These are phyloP conservation scores for Chaetomiaceae sp. DNA, from an alignment of 2,329 filamentous ascomycete species.

Conservation along the genomic window DNA sequence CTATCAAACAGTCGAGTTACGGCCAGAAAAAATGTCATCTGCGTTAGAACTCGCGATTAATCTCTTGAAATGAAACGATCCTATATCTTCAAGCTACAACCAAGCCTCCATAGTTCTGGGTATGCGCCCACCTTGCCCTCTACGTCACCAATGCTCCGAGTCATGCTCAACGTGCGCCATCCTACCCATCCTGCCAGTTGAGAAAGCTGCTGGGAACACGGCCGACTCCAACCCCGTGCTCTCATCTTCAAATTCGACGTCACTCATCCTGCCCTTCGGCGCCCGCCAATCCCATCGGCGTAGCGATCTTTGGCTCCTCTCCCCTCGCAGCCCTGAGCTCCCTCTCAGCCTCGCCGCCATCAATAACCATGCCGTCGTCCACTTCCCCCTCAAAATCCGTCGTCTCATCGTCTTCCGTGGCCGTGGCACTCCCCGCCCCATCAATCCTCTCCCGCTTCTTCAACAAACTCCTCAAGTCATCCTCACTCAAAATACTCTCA, in stretches of 20 bases:
- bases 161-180: no score
- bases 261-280: neutral
- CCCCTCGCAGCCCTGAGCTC: constrained; percentile 1
- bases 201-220: no score
- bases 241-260: neutral
- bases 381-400: constrained; percentile 26
- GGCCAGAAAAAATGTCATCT: no score
- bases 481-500: constrained; percentile 58
- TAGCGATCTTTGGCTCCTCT: constrained; percentile 8
- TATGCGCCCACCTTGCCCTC: no score
- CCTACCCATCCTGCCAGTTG: no score
- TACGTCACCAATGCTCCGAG: no score
- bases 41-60: no score
- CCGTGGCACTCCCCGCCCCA: constrained; percentile 20
- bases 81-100: no score
- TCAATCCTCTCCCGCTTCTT: constrained; percentile 2
- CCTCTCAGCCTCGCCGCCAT: constrained; percentile 3
- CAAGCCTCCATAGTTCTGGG: no score
- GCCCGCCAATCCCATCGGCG: constrained; percentile 13
- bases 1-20: no score
- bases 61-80: no score
- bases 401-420: constrained; percentile 32
- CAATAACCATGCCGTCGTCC: neutral
- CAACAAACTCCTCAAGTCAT: constrained; percentile 52
- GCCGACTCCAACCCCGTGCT: no score